These are phyloP conservation scores for Saussurea involucrata DNA, from an alignment of 129 eudicot species.

Conservation along the genomic window DNA sequence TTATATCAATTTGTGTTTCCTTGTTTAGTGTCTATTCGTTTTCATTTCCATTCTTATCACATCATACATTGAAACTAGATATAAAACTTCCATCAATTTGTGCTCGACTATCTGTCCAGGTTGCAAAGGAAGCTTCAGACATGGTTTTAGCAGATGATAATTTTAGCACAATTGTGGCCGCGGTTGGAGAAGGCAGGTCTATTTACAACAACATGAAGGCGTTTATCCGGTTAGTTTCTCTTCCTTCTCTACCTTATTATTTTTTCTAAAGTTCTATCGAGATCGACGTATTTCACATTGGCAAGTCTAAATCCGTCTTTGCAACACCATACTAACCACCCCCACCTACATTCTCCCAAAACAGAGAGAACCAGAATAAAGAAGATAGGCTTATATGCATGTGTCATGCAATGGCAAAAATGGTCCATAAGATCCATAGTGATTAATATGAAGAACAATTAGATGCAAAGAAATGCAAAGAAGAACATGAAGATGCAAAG, in stretches of 20 bases:
- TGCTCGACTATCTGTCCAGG: conserved; percentile 34
- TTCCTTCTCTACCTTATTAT: not conserved
- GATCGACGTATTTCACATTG: not conserved
- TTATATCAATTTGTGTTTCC: not conserved
- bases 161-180: conserved; percentile 85
- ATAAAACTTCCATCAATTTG: not conserved
- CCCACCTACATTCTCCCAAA: too few relatives aligned
- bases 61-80: not conserved
- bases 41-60: not conserved
- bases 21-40: too few relatives aligned
- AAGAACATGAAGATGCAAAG: too few relatives aligned
- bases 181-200: conserved; percentile 88
- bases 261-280: not conserved
- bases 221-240: conserved; percentile 57
- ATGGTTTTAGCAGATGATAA: conserved; percentile 95
- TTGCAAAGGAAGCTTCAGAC: conserved; percentile 91
- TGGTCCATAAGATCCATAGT: not conserved
- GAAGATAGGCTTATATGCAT: not conserved
- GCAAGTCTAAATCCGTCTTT: not conserved
- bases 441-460: not conserved
- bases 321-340: not conserved
- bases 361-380: too few relatives aligned
- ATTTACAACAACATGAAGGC: conserved; percentile 93
- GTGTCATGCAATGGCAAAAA: too few relatives aligned
- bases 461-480: too few relatives aligned